These are phyloP conservation scores for Ceriops zippeliana DNA, from an alignment of 345 rosid species.

Conservation along the genomic window DNA sequence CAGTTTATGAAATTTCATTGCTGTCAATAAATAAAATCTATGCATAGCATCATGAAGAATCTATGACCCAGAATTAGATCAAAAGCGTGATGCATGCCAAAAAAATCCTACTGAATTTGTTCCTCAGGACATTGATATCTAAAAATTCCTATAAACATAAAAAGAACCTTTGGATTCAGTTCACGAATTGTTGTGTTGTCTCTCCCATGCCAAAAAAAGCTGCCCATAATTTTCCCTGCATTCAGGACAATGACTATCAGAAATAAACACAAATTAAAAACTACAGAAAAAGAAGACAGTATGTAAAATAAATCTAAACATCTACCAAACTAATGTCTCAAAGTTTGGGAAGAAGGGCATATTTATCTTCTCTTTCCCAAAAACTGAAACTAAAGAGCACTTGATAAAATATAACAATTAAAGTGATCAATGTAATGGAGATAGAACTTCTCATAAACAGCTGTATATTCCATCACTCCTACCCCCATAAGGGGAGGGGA, in stretches of 20 bases:
- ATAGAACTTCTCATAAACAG: too few relatives aligned
- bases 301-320: not conserved
- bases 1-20: not conserved
- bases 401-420: too few relatives aligned
- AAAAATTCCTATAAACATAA: slow-evolving; percentile 11
- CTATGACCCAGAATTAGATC: not conserved
- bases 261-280: not conserved
- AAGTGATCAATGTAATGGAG: too few relatives aligned
- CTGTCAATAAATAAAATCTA: not conserved
- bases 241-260: slow-evolving; percentile 10
- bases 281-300: not conserved
- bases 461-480: too few relatives aligned
- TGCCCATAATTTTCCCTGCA: slow-evolving; percentile 65
- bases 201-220: slow-evolving; percentile 95
- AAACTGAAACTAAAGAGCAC: not conserved
- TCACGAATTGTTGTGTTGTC: slow-evolving; percentile 52
- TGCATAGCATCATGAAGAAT: not conserved
- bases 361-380: not conserved
- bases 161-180: slow-evolving; percentile 74
- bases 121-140: slow-evolving; percentile 8
- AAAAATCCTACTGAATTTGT: not conserved
- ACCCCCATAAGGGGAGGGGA: not conserved
- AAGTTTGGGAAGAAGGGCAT: not conserved
- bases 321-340: not conserved
- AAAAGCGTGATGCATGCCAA: not conserved